These are phyloP conservation scores for Sphagnurus paluster DNA, from an alignment of 1,284 basidiomycete species.

Conservation along the genomic window DNA sequence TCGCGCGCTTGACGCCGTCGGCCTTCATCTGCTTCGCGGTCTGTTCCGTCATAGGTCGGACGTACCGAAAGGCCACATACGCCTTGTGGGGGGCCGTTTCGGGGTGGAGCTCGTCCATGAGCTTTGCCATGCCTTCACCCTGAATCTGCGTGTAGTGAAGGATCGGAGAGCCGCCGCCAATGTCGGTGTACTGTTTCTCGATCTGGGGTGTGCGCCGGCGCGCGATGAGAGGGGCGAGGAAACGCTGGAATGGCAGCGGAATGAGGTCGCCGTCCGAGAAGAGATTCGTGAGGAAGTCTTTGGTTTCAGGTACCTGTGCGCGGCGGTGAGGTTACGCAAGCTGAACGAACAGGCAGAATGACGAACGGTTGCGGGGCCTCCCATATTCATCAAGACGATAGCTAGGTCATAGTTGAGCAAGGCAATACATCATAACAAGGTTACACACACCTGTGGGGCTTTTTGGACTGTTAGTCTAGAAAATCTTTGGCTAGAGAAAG, in stretches of 20 bases:
- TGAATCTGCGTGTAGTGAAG: constrained; percentile 88
- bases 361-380: constrained; percentile 88
- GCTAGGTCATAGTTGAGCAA: constrained; percentile 44
- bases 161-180: constrained; percentile 99
- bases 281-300: constrained; percentile 90
- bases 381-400: constrained; percentile 99
- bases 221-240: constrained; percentile 90
- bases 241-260: constrained; percentile 89
- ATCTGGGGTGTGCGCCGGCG: constrained; percentile 92
- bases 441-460: constrained; percentile 75
- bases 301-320: constrained; percentile 76
- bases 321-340: constrained; percentile 9
- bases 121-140: constrained; percentile 85
- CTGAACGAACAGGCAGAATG: constrained; percentile 6
- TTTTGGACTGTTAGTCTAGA: constrained; percentile 8
- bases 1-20: constrained; percentile 90
- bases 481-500: constrained; percentile 1
- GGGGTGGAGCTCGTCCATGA: constrained; percentile 94
- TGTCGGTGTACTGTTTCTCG: constrained; percentile 91
- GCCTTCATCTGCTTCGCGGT: constrained; percentile 83
- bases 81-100: constrained; percentile 93
- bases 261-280: constrained; percentile 97
- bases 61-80: constrained; percentile 95
- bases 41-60: constrained; percentile 84
- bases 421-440: constrained; percentile 2